A percentile compares a stretch with the other conserved stretches of the same genome.
These are phyloP conservation scores for Phytophthora capsici DNA, from an alignment of 352 stramenopile species.

Conservation along the genomic window DNA sequence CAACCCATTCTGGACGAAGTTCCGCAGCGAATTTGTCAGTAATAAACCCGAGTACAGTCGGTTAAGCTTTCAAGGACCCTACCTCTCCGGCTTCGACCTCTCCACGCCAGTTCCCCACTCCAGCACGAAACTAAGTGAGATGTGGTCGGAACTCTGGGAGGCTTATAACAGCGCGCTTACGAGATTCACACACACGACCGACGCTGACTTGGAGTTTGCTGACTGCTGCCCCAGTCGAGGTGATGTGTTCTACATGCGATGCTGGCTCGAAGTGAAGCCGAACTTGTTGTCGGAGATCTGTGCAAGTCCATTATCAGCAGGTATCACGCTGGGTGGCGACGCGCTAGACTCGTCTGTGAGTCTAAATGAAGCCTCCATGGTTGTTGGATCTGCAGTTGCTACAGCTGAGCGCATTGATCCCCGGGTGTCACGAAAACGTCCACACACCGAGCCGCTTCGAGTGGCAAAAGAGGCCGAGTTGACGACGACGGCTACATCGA, in stretches of 20 bases:
- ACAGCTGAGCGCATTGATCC: background rate
- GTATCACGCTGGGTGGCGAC: background rate
- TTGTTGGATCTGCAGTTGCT: background rate
- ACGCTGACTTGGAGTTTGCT: conserved; percentile 19
- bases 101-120: conserved; percentile 24
- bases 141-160: conserved; percentile 26
- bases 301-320: conserved; percentile 7
- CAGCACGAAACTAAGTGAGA: conserved; percentile 26
- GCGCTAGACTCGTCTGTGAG: background rate
- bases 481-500: background rate
- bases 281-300: conserved; percentile 20
- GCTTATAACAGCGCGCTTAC: conserved; percentile 20
- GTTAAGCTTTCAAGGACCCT: conserved; percentile 13
- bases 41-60: conserved; percentile 19
- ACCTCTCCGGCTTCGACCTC: conserved; percentile 18
- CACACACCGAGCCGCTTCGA: conserved; percentile 1
- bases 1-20: conserved; percentile 23
- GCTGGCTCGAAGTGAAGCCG: conserved; percentile 25
- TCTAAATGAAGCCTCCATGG: conserved; percentile 1
- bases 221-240: conserved; percentile 25
- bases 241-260: conserved; percentile 26
- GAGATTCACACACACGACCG: conserved; percentile 17
- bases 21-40: conserved; percentile 19
- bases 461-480: conserved; percentile 1
- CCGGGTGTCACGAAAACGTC: conserved; percentile 7